A percentile compares a stretch with the other conserved stretches of the same genome.
These are phyloP conservation scores for Trametes villosa DNA, from an alignment of 768 basidiomycete genomes.

Conservation along the genomic window DNA sequence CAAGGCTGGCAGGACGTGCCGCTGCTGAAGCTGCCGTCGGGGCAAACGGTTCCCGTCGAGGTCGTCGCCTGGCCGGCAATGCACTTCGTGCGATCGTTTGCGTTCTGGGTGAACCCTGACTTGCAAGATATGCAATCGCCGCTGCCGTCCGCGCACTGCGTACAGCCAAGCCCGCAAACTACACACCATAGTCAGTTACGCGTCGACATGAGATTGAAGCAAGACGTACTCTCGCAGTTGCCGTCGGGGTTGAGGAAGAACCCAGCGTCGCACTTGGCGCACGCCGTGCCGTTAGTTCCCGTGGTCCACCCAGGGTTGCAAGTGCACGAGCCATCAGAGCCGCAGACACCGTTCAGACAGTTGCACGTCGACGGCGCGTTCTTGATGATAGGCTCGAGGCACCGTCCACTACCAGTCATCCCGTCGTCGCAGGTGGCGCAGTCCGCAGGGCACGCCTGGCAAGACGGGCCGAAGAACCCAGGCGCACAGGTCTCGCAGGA, in stretches of 20 bases:
- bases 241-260: constrained; percentile 75
- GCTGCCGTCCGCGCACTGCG: constrained; percentile 64
- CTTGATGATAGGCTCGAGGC: constrained; percentile 53
- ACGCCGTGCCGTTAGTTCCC: constrained; percentile 72
- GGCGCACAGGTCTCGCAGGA: constrained; percentile 78
- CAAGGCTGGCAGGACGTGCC: constrained; percentile 60
- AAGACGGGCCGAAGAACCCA: constrained; percentile 78
- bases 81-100: constrained; percentile 71
- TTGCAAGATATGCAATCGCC: constrained; percentile 78
- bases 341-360: constrained; percentile 82
- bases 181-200: too few relatives aligned
- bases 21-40: constrained; percentile 65
- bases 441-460: constrained; percentile 68
- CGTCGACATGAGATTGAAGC: too few relatives aligned
- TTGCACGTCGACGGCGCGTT: constrained; percentile 73
- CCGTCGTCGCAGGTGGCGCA: constrained; percentile 81
- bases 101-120: constrained; percentile 67
- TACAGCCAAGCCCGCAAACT: constrained; percentile 80
- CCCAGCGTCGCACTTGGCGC: constrained; percentile 72
- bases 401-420: constrained; percentile 75
- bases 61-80: constrained; percentile 54
- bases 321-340: constrained; percentile 65
- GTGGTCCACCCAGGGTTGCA: constrained; percentile 82
- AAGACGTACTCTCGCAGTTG: constrained; percentile 72
- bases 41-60: constrained; percentile 59